Conservation (phyloP, 306 rosid genomes). For the Cicer arietinum region DNA sequence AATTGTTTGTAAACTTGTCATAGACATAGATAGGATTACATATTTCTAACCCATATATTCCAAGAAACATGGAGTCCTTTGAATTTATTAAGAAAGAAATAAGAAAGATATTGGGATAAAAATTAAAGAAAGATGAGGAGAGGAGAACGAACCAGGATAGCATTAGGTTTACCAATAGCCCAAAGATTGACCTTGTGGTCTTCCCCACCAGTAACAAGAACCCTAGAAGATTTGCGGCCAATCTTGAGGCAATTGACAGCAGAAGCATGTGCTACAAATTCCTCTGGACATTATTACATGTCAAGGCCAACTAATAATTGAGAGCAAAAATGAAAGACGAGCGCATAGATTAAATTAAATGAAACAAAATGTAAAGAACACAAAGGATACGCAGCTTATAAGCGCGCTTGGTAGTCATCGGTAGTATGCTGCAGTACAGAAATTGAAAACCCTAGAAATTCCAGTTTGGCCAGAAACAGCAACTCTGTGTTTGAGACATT, state of each 20-base stretch:
- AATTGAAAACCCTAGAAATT: slow-evolving; percentile 55
- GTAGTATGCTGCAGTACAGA: slow-evolving; percentile 39
- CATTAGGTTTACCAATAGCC: slow-evolving; percentile 99
- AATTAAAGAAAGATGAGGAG: background rate
- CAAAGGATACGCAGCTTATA: slow-evolving; percentile 98
- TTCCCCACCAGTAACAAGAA: slow-evolving; percentile 98
- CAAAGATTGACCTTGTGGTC: slow-evolving; percentile 99
- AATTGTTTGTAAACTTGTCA: background rate
- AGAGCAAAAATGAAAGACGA: background rate
- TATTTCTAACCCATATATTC: background rate
- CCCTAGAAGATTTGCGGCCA: slow-evolving; percentile 90
- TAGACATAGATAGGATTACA: background rate
- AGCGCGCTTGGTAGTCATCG: slow-evolving; percentile 97
- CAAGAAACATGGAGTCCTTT: background rate
- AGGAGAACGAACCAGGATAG: slow-evolving; percentile 76
- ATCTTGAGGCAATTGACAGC: slow-evolving; percentile 96
- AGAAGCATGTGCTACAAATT: slow-evolving; percentile 97
- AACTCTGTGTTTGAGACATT: slow-evolving; percentile 44
- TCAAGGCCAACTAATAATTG: slow-evolving; percentile 61
- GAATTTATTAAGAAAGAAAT: background rate
- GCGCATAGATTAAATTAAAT: background rate
- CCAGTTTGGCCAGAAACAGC: slow-evolving; percentile 31
- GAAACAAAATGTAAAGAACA: slow-evolving; percentile 39
- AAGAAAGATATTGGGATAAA: background rate
- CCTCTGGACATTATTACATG: slow-evolving; percentile 69